Conservation (phyloP, 495 filamentous ascomycete species). For the Talaromyces nanjingensis region DNA sequence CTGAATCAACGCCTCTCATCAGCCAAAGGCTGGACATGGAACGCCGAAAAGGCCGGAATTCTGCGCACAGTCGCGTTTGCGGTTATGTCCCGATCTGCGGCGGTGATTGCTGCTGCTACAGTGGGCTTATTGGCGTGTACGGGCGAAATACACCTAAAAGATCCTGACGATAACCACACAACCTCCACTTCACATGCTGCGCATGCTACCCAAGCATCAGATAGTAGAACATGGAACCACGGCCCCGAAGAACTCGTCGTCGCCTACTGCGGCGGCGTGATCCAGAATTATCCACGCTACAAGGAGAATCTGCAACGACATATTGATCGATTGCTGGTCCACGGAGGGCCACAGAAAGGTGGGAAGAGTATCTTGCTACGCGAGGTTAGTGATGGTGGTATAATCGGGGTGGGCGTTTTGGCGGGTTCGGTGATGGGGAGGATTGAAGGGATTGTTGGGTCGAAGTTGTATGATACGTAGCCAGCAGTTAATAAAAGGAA, state of each 20-base stretch:
- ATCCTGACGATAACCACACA: background rate
- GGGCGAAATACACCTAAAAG: conserved; percentile 43
- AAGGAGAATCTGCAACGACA: conserved; percentile 53
- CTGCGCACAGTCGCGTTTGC: conserved; percentile 49
- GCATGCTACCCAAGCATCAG: background rate
- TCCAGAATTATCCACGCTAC: conserved; percentile 64
- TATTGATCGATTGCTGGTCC: conserved; percentile 50
- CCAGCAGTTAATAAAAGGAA: background rate
- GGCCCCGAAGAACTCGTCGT: conserved; percentile 54
- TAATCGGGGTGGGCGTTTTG: conserved; percentile 63
- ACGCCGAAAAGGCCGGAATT: conserved; percentile 40
- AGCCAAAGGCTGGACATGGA: conserved; percentile 45
- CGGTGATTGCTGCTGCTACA: conserved; percentile 56
- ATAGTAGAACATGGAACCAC: conserved; percentile 15
- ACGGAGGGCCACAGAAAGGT: conserved; percentile 37
- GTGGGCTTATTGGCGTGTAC: conserved; percentile 56
- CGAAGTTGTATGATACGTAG: conserved; percentile 7
- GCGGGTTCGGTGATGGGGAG: conserved; percentile 38
- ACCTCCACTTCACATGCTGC: background rate
- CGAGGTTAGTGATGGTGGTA: conserved; percentile 63
- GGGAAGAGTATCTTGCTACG: conserved; percentile 51
- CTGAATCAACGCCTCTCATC: conserved; percentile 40
- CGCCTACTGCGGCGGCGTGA: conserved; percentile 66
- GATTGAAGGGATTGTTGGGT: conserved; percentile 25
- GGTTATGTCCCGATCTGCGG: conserved; percentile 57